phyloP scores from a whole-genome alignment of 2,329 filamentous ascomycete species.

The Arthroderma sp. region DNA sequence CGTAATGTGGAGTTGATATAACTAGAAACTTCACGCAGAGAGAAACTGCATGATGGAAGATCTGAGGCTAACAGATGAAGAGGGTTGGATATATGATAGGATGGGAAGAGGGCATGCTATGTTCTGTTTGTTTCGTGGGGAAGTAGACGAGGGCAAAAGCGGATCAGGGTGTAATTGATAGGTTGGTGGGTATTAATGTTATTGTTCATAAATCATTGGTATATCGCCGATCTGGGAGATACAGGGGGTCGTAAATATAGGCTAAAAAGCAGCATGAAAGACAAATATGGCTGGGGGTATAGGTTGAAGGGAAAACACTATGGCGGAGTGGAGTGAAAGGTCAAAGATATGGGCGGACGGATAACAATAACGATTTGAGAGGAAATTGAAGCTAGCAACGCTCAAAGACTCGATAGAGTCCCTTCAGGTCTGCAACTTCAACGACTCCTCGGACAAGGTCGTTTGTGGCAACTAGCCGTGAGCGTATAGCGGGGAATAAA shows the following conservation, averaged over 20 bases:
- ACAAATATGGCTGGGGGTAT: background rate
- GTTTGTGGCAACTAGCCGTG: constrained; percentile 69
- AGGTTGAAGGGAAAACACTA: background rate
- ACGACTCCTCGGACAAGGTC: constrained; percentile 63
- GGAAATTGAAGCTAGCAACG: constrained; percentile 52
- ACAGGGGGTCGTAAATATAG: background rate
- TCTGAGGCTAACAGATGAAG: background rate
- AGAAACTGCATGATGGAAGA: background rate
- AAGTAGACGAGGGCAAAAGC: background rate
- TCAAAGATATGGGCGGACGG: background rate
- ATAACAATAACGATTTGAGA: too few species aligned
- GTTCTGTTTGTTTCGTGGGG: background rate
- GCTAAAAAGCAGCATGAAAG: background rate
- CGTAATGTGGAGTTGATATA: too few species aligned
- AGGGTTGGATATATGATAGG: background rate
- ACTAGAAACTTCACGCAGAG: too few species aligned
- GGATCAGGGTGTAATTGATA: background rate
- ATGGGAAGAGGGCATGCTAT: background rate
- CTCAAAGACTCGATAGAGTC: constrained; percentile 89
- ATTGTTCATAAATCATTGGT: background rate
- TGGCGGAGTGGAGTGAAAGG: background rate
- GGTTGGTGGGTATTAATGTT: too few species aligned
- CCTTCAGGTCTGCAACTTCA: constrained; percentile 85
- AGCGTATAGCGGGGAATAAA: constrained; percentile 80
- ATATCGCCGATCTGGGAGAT: background rate